Base-by-base conservation (phyloP, 352 stramenopile genomes). In the Albugo candida region DNA sequence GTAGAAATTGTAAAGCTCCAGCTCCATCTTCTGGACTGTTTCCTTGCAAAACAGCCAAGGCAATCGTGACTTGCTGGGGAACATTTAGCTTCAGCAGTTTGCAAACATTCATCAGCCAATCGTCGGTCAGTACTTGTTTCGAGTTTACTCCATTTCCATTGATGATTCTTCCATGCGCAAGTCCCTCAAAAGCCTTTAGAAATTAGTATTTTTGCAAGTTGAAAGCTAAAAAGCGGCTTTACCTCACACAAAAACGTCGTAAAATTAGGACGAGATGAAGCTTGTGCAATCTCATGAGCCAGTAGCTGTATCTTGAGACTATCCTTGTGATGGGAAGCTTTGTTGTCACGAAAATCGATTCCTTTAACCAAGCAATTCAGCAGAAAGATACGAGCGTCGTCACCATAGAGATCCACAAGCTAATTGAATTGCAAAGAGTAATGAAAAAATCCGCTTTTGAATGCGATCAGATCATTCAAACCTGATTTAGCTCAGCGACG, bases 401-500 rank as follows among this genome's bases (percentile, higher is more conserved):
- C 81, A 31, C 83, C 83, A 45, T 95, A 95, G 17, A 95, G 65
- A 24, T 81, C 79, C 43, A 95, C 83, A 42, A 95, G 61, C 82
- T 94, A 52, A 19, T 10, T 27, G 13, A 17, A 8, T 16, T 45
- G 16, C 17, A 31, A 20, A 44, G 16, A 16, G 12, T 17, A 20
- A 16, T 21, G 18, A 16, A 27, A 43, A 43, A 43, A 43, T 35
- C n/a, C 36, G 24, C 47, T 21, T 21, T 19, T 18, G 13, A 34
- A 3, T 43, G 38, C 8, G 38, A 19, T 31, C 24, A 8, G 44
- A 18, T 17, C 41, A 54, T 53, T 54, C 61, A 40, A 31, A 91
- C 74, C 81, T 95, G 83, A 54, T 93, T 94, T 44, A 95, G 70
- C 64, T 95, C 83, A 12, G 82, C 79, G 47, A 94, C 81, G 47